Conservation (phyloP, 2,329 filamentous ascomycete genomes). For the Fusarium sp. region DNA sequence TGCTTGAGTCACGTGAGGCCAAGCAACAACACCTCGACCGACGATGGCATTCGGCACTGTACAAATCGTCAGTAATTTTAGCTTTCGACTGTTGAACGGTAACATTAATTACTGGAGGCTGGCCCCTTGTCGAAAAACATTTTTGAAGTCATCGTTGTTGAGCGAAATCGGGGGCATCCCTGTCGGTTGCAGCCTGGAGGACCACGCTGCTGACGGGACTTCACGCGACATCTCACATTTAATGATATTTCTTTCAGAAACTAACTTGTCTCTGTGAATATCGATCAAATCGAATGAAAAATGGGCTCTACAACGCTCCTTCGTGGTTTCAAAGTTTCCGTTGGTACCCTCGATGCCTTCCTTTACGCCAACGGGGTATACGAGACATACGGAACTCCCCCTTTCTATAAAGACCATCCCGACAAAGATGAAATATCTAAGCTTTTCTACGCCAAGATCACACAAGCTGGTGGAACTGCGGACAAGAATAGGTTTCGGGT, state of each 20-base stretch:
- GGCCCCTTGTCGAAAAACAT: fast-evolving
- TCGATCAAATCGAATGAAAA: fast-evolving
- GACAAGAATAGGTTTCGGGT: not conserved
- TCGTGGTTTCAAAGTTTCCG: not conserved
- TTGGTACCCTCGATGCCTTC: not conserved
- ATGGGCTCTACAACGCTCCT: not conserved
- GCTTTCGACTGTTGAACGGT: not conserved
- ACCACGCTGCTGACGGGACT: not conserved
- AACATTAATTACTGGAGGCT: not conserved
- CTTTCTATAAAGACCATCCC: not conserved
- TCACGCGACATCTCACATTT: not conserved
- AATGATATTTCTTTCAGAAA: not conserved
- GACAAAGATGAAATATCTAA: not conserved
- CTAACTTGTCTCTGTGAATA: fast-evolving
- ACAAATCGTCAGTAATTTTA: not conserved
- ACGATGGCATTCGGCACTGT: not conserved
- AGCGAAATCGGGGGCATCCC: not conserved
- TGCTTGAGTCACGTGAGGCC: slow-evolving; percentile 40
- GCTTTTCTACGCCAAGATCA: not conserved
- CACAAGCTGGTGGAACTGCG: not conserved
- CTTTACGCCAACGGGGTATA: not conserved
- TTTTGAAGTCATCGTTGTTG: not conserved
- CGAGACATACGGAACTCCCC: not conserved
- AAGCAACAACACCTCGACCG: not conserved
- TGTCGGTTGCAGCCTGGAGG: not conserved